Conservation (phyloP, 2,329 filamentous ascomycete genomes). For the Allantophomopsis lycopodina region DNA sequence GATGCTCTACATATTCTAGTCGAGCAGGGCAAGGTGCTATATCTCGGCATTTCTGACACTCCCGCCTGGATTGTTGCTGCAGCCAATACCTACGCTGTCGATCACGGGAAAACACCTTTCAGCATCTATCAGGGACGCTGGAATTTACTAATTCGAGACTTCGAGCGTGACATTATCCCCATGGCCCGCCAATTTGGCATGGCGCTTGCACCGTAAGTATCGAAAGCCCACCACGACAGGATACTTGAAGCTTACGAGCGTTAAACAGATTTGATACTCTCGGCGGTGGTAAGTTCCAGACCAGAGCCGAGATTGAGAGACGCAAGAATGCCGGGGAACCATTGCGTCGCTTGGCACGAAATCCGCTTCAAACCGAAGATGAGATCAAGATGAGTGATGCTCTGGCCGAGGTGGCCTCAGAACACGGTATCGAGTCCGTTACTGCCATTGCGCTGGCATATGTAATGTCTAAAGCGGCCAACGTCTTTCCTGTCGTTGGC, state of each 20-base stretch:
- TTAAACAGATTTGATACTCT: slow-evolving; percentile 28
- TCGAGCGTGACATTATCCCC: slow-evolving; percentile 41
- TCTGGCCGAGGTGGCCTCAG: slow-evolving; percentile 35
- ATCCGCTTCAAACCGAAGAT: slow-evolving; percentile 12
- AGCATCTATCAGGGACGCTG: slow-evolving; percentile 51
- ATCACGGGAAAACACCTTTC: slow-evolving; percentile 50
- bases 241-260: no score
- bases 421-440: slow-evolving; percentile 33
- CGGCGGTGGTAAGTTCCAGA: slow-evolving; percentile 29
- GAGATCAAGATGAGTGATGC: slow-evolving; percentile 33
- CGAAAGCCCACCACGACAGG: no score
- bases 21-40: slow-evolving; percentile 43
- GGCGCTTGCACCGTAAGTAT: slow-evolving; percentile 26
- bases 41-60: slow-evolving; percentile 50
- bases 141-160: slow-evolving; percentile 45
- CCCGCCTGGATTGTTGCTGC: slow-evolving; percentile 47
- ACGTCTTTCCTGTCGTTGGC: slow-evolving; percentile 43
- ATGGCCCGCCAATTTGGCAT: slow-evolving; percentile 42
- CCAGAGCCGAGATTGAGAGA: slow-evolving; percentile 24
- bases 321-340: slow-evolving; percentile 10
- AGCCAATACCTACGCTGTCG: slow-evolving; percentile 46
- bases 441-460: slow-evolving; percentile 42
- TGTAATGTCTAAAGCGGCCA: slow-evolving; percentile 35
- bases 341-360: slow-evolving; percentile 5
- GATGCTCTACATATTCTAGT: slow-evolving; percentile 47